phyloP scores from a whole-genome alignment of 1,284 basidiomycete genomes.

The Farysia itapuensis region DNA sequence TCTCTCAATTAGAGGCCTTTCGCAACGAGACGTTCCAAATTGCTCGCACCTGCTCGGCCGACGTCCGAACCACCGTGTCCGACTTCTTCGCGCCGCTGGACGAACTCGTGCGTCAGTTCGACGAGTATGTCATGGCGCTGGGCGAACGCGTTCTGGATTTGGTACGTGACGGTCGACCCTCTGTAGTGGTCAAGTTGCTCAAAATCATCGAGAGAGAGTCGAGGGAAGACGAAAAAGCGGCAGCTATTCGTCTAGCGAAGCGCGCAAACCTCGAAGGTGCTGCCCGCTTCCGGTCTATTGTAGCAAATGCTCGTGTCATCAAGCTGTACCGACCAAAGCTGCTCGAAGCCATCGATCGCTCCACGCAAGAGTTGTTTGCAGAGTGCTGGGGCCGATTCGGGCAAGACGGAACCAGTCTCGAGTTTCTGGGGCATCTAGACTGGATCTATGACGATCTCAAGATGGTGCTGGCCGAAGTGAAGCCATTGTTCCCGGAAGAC shows the following conservation, averaged over 20 bases:
- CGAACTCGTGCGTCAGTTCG: conserved; percentile 77
- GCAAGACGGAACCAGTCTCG: conserved; percentile 69
- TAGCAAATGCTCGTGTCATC: conserved; percentile 73
- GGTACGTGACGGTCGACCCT: conserved; percentile 71
- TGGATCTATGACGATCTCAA: conserved; percentile 97
- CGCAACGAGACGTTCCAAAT: conserved; percentile 67
- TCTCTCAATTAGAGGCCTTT: conserved; percentile 86
- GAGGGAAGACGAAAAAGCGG: conserved; percentile 93
- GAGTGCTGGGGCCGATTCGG: conserved; percentile 67
- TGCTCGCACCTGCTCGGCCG: conserved; percentile 67
- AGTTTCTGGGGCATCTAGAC: conserved; percentile 75
- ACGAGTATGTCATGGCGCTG: conserved; percentile 80
- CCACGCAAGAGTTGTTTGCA: conserved; percentile 75
- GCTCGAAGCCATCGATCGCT: conserved; percentile 75
- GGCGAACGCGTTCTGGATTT: conserved; percentile 78
- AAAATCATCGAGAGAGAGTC: conserved; percentile 95
- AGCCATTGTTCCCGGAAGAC: conserved; percentile 86
- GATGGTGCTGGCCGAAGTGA: conserved; percentile 81
- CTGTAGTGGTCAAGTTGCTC: conserved; percentile 84
- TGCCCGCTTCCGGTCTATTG: conserved; percentile 47
- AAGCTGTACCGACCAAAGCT: conserved; percentile 95
- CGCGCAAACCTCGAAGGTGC: conserved; percentile 71
- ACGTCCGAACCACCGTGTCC: conserved; percentile 70
- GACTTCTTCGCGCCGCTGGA: conserved; percentile 88
- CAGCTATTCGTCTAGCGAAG: conserved; percentile 87